Evolutionary conservation across 1,284 basidiomycete genomes (phyloP).

Genomic region (Neotropicomus parvogracilis): DNA sequence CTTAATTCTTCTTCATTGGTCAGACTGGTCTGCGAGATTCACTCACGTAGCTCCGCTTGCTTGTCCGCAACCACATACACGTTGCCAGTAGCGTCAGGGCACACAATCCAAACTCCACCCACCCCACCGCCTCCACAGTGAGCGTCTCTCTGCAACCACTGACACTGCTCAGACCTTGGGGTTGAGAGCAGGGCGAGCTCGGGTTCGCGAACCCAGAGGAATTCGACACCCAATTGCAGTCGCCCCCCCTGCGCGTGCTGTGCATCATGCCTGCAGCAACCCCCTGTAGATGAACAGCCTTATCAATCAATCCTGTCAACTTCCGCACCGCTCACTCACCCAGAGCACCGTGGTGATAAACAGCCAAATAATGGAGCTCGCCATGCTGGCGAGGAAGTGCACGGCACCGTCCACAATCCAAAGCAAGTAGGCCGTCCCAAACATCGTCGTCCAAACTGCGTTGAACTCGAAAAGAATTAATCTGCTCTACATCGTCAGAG

Average conservation of each 20-base stretch:
- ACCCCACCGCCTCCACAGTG: conserved; percentile 69
- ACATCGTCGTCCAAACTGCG: conserved; percentile 67
- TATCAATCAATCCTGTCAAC: conserved; percentile 1
- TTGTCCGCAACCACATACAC: conserved; percentile 55
- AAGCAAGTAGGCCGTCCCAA: conserved; percentile 62
- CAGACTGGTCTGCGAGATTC: conserved; percentile 40
- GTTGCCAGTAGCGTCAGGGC: conserved; percentile 55
- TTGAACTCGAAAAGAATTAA: conserved; percentile 65
- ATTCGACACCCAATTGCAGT: conserved; percentile 50
- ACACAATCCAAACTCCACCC: conserved; percentile 72
- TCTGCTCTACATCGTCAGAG: conserved; percentile 31
- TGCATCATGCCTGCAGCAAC: conserved; percentile 63
- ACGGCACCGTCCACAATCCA: conserved; percentile 65
- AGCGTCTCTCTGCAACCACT: conserved; percentile 64
- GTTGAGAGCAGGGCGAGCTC: conserved; percentile 21
- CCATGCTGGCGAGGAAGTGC: conserved; percentile 65
- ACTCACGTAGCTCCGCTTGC: conserved; percentile 44
- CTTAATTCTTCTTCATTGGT: conserved; percentile 24
- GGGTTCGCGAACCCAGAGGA: conserved; percentile 45
- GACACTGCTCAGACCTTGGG: conserved; percentile 23
- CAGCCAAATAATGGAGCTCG: conserved; percentile 74
- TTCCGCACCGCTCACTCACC: conserved; percentile 47
- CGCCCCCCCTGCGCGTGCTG: conserved; percentile 51
- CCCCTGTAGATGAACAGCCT: conserved; percentile 42
- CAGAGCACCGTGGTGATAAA: conserved; percentile 59